phyloP scores from a whole-genome alignment of 1,139 yeast species.

The Torulaspora globosa region DNA sequence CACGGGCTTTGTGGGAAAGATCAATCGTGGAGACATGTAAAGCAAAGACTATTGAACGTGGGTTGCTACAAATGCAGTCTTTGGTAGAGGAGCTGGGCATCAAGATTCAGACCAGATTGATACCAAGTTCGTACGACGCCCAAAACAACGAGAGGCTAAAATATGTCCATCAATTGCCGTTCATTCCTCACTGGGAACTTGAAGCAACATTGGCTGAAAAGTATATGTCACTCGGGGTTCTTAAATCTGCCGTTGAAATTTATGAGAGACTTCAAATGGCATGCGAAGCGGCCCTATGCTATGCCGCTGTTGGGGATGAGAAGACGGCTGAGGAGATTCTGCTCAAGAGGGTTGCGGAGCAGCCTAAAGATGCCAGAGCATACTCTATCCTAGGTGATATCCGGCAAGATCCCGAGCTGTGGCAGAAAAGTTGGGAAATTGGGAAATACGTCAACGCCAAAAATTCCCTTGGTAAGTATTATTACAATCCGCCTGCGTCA shows the following conservation, averaged over 20 bases:
- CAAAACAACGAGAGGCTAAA: slow-evolving; percentile 50
- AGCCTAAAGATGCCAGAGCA: slow-evolving; percentile 80
- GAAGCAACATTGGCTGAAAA: slow-evolving; percentile 82
- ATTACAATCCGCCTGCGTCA: slow-evolving; percentile 59
- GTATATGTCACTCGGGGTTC: slow-evolving; percentile 78
- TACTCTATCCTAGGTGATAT: slow-evolving; percentile 84
- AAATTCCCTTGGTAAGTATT: slow-evolving; percentile 71
- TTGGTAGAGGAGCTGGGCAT: slow-evolving; percentile 85
- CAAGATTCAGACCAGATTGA: slow-evolving; percentile 55
- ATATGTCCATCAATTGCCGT: slow-evolving; percentile 70
- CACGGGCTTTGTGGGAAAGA: slow-evolving; percentile 87
- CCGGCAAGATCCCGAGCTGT: slow-evolving; percentile 65
- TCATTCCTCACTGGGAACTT: slow-evolving; percentile 81
- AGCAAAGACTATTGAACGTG: slow-evolving; percentile 88
- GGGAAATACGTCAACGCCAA: slow-evolving; percentile 84
- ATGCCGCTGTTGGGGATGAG: slow-evolving; percentile 80
- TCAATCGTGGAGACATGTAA: slow-evolving; percentile 75
- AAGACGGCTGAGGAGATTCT: slow-evolving; percentile 61
- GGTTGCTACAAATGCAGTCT: slow-evolving; percentile 87
- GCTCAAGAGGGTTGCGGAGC: slow-evolving; percentile 47
- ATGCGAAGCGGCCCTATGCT: slow-evolving; percentile 86
- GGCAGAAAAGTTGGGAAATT: slow-evolving; percentile 86
- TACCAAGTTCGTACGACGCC: slow-evolving; percentile 44
- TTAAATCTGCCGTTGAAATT: slow-evolving; percentile 84
- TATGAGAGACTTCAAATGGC: slow-evolving; percentile 74